These are phyloP conservation scores for Starmerella apis DNA, from an alignment of 805 yeast genomes.

Conservation along the genomic window DNA sequence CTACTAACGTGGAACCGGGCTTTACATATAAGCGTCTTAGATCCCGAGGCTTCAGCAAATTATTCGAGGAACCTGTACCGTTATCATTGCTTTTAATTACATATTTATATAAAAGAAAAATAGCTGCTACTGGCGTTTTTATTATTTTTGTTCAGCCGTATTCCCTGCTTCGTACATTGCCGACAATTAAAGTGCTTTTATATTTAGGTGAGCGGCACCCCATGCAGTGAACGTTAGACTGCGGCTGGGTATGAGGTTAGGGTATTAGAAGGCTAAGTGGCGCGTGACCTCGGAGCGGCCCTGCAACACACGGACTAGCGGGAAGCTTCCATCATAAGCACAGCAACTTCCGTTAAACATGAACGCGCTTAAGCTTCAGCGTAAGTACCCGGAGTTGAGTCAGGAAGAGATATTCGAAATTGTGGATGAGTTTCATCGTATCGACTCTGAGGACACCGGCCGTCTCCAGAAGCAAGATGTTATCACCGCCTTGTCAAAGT, in stretches of 20 bases:
- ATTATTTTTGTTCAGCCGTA: no score
- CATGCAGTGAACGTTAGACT: no score
- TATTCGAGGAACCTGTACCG: no score
- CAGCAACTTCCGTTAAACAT: slow-evolving; percentile 29
- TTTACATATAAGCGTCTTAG: no score
- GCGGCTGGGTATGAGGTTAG: neutral
- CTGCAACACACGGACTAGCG: slow-evolving; percentile 1
- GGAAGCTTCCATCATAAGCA: neutral
- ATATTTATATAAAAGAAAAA: no score
- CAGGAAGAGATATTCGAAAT: slow-evolving; percentile 80
- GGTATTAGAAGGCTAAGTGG: neutral
- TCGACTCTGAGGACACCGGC: slow-evolving; percentile 87
- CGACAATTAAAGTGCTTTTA: neutral
- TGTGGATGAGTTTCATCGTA: slow-evolving; percentile 66
- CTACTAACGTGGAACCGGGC: no score
- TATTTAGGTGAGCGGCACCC: neutral
- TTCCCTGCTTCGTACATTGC: no score
- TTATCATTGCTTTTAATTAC: no score
- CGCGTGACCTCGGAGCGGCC: slow-evolving; percentile 4
- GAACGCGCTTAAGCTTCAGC: slow-evolving; percentile 60
- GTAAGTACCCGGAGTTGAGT: slow-evolving; percentile 71
- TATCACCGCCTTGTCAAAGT: slow-evolving; percentile 66
- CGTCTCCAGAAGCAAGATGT: slow-evolving; percentile 88
- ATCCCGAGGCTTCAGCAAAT: no score
- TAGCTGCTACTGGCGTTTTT: no score